Base-by-base conservation (phyloP, 2,329 filamentous ascomycete species). In the Biscogniauxia mediterranea region DNA sequence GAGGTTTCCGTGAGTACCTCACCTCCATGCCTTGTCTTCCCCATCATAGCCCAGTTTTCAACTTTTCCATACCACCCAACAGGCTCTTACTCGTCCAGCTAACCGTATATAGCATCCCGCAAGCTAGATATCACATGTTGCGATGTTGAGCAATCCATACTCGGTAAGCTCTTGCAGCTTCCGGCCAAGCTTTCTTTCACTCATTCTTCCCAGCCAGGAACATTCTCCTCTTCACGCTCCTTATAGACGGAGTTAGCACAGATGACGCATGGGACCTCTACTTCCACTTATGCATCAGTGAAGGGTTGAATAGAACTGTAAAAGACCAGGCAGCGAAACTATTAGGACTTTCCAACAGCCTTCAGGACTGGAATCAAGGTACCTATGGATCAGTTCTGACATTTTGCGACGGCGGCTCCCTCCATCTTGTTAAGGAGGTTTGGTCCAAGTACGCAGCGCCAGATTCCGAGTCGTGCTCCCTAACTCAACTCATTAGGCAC, bases 91-190 rank as follows among this genome's bases (percentile, higher is more conserved):
- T n/a, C 5, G 13, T 51, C 23, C 49, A 17, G 28, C 70, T 77
- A 54, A 77, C 60, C 2, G 15, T 1, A 17, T 11, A 8, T 13
- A 80, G 77, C 75, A 8, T 52, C 63, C 26, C 70, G 81, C 51
- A 78, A 77, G 49, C 70, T 86, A 4, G 83, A 85, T 63, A 73
- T 87, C 52, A 88, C 85, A 1, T 84, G 79, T 59, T 87, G 84
- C 68, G 84, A 88, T 68, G 64, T 76, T 52, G 76, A 85, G 26
- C 71, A 79, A 13, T 78, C 77, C 19, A 75, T 85, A 56, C 74
- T 85, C 55, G 83, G 84, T 84, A 67, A 57, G 77, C 26, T 17
- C 28, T 3, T 9, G n/a, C 1, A 26, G 13, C 8, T 42, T 32
- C 2, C 26, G 5, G 17, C 5, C 21, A n/a, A 19, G 50, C 11